Evolutionary conservation across 306 rosid species (phyloP), one percentile per base, ranked within the genome.

Genomic region (Boehmeria nivea): DNA sequence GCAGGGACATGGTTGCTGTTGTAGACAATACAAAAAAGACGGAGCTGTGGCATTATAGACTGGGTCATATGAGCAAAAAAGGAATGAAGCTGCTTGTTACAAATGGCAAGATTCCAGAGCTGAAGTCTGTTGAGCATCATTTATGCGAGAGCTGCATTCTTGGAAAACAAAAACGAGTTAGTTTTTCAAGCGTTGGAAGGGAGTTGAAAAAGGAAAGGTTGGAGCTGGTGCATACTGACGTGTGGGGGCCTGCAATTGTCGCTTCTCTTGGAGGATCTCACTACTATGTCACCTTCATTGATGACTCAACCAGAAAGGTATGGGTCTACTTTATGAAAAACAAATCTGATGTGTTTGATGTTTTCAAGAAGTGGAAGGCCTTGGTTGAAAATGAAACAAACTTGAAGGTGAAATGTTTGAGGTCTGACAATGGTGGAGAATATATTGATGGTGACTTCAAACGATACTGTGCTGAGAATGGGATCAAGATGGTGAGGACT

Each of bases 201-300:
- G 45, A 40, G 46, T 15, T 19, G 7, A 58, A 43, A 18, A 3
- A 0, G 2, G 18, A 12, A 0, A 40, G 15, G 15, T 16, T 58
- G 0, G 63, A 58, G 38, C 6, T 58, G 1, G 51, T 58, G 1
- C 51, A 42, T 12, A 58, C 23, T 3, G 50, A 24, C 1, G 22
- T 58, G 15, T 58, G 38, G 37, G 51, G 37, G 6, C 51, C 21
- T 1, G 18, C 23, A 0, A 2, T 2, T 2, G 20, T 40, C 0
- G 5, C 51, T 3, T 58, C 51, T 7, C 51, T 58, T 23, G 37
- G 63, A 13, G 63, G 63, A 8, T 28, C 34, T 3, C 15, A 38
- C 24, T 42, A 58, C 12, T 58, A 22, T 22, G 63, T 58, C 14
- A 42, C 51, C 0, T 42, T 58, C 0, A 58, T 58, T 12, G 51